Conservation (phyloP, 805 yeast species). For the Spathaspora gorwiae region DNA sequence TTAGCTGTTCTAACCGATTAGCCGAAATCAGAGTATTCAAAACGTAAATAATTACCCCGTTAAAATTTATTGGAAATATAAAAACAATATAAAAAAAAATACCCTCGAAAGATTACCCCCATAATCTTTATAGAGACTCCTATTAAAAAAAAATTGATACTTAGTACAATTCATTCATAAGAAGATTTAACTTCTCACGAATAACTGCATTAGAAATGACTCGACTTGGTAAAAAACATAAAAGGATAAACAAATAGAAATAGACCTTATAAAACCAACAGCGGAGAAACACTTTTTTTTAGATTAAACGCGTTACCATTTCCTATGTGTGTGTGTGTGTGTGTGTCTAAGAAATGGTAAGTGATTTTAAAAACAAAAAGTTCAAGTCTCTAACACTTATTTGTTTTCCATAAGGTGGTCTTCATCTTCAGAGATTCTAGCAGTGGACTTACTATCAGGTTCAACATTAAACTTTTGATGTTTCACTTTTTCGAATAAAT, state of each 20-base stretch:
- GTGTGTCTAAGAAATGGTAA: not conserved
- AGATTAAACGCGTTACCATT: too few species aligned
- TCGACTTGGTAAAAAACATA: not conserved
- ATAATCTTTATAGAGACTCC: too few species aligned
- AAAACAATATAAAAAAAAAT: too few species aligned
- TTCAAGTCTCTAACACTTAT: not conserved
- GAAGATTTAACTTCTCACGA: too few species aligned
- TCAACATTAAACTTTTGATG: conserved; percentile 9
- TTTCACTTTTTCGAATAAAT: conserved; percentile 39
- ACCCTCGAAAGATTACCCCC: not conserved
- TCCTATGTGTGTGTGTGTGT: not conserved
- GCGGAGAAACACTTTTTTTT: too few species aligned
- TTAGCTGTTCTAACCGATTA: too few species aligned
- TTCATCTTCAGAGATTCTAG: not conserved
- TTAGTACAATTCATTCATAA: too few species aligned
- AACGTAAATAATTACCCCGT: not conserved
- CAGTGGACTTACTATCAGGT: not conserved
- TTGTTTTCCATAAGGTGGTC: not conserved
- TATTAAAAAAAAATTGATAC: too few species aligned
- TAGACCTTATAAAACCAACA: not conserved
- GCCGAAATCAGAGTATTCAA: too few species aligned
- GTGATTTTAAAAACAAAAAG: too few species aligned
- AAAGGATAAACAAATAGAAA: too few species aligned
- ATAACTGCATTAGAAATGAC: not conserved
- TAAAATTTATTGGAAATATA: too few species aligned